These are phyloP conservation scores for Cystofilobasidium macerans DNA, from an alignment of 768 basidiomycete genomes.

Conservation along the genomic window DNA sequence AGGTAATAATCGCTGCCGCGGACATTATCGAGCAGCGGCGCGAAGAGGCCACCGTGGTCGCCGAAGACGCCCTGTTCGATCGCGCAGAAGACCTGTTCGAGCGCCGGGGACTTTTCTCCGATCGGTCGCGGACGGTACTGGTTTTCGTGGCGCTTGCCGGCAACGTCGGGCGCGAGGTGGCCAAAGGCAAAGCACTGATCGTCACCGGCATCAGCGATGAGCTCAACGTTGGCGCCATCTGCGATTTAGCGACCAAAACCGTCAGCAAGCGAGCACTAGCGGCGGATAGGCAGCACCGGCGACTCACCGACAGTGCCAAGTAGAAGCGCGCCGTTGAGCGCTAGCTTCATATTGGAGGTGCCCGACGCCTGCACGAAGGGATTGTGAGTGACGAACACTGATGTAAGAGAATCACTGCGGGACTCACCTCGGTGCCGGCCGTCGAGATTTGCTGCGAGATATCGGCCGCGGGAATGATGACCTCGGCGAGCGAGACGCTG, in stretches of 20 bases:
- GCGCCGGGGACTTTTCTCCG: conserved; percentile 59
- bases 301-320: conserved; percentile 46
- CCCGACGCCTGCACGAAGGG: conserved; percentile 26
- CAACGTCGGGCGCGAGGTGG: conserved; percentile 64
- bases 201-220: conserved; percentile 89
- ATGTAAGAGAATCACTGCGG: no score
- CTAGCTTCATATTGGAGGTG: conserved; percentile 49
- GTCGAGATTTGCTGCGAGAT: conserved; percentile 95
- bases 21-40: conserved; percentile 45
- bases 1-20: conserved; percentile 31
- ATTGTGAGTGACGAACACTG: conserved; percentile 48
- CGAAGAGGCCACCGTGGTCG: conserved; percentile 58
- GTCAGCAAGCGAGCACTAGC: no score
- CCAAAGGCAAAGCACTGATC: conserved; percentile 70
- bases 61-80: conserved; percentile 73
- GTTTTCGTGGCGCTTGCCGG: conserved; percentile 76
- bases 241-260: no score
- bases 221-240: conserved; percentile 79
- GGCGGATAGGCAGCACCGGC: neutral
- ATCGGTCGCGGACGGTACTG: conserved; percentile 68
- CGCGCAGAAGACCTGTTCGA: conserved; percentile 65
- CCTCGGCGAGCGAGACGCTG: conserved; percentile 64
- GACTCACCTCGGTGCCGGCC: conserved; percentile 75
- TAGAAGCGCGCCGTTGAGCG: conserved; percentile 77
- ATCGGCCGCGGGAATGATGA: conserved; percentile 80